phyloP scores from a whole-genome alignment of 2,329 filamentous ascomycete genomes.

The Fusarium secorum region DNA sequence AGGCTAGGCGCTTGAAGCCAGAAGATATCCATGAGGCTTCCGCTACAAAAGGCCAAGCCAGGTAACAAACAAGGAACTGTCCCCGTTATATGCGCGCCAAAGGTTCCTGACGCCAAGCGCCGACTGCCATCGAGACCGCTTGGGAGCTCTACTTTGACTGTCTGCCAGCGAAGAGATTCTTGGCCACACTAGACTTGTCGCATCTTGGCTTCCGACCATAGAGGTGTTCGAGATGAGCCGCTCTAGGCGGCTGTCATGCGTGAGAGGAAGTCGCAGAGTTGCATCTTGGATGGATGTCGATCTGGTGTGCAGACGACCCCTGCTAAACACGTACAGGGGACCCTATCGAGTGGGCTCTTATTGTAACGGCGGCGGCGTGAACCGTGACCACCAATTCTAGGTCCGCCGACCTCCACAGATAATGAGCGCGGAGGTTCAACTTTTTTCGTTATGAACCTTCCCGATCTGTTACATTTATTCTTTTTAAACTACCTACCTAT shows the following conservation, averaged over 20 bases:
- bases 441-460: conserved; percentile 12
- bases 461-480: conserved; percentile 1
- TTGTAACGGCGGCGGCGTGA: conserved; percentile 28
- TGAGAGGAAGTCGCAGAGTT: background rate
- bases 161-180: conserved; percentile 2
- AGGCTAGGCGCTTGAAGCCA: conserved; percentile 18
- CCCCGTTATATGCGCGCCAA: conserved; percentile 26
- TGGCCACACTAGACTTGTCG: conserved; percentile 7
- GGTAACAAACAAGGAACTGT: conserved; percentile 16
- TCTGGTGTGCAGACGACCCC: conserved; percentile 25
- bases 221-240: background rate
- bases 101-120: conserved; percentile 23
- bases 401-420: conserved; percentile 6
- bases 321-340: conserved; percentile 13
- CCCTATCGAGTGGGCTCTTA: conserved; percentile 26
- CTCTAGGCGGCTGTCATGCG: background rate
- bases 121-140: background rate
- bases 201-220: background rate
- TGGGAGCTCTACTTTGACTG: background rate
- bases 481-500: background rate
- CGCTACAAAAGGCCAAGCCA: conserved; percentile 3
- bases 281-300: conserved; percentile 18
- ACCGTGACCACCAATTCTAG: conserved; percentile 6
- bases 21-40: conserved; percentile 14
- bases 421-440: conserved; percentile 1